phyloP scores from a whole-genome alignment of 106 monocot species.

The Dioscorea alata region DNA sequence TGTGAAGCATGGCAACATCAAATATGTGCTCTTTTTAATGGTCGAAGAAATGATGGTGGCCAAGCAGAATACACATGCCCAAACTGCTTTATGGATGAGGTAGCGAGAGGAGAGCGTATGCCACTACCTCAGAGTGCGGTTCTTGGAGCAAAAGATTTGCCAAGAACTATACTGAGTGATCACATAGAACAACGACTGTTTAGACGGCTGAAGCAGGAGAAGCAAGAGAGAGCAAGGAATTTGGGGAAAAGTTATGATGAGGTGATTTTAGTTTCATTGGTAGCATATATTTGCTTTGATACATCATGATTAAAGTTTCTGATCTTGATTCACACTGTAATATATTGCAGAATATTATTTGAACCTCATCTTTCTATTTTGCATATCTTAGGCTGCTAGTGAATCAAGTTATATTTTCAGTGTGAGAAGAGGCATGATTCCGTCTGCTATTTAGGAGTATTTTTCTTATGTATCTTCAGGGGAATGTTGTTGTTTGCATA shows the following conservation, averaged over 20 bases:
- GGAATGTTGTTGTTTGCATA: no score
- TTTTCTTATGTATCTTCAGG: no score
- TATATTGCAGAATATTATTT: no score
- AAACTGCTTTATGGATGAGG: conserved; percentile 85
- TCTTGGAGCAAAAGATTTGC: conserved; percentile 97
- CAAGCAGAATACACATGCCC: conserved; percentile 98
- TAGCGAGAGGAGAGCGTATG: conserved; percentile 78
- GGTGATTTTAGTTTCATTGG: conserved; percentile 10
- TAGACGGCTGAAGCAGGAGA: conserved; percentile 68
- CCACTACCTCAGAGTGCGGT: conserved; percentile 95
- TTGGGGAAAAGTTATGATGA: conserved; percentile 78
- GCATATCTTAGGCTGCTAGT: no score
- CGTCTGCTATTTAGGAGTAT: no score
- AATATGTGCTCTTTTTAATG: conserved; percentile 98
- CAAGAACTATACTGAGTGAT: conserved; percentile 85
- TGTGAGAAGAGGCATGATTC: no score
- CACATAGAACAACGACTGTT: conserved; percentile 82
- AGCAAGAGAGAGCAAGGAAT: conserved; percentile 69
- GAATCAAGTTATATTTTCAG: no score
- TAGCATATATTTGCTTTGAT: no score
- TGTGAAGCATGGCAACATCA: conserved; percentile 99
- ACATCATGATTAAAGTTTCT: no score
- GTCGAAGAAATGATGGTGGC: conserved; percentile 93
- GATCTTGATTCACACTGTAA: no score
- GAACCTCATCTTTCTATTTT: no score